Evolutionary conservation across 1,139 yeast species (phyloP), one percentile per base, ranked within the genome.

Genomic region (Yamadazyma taylorii): DNA sequence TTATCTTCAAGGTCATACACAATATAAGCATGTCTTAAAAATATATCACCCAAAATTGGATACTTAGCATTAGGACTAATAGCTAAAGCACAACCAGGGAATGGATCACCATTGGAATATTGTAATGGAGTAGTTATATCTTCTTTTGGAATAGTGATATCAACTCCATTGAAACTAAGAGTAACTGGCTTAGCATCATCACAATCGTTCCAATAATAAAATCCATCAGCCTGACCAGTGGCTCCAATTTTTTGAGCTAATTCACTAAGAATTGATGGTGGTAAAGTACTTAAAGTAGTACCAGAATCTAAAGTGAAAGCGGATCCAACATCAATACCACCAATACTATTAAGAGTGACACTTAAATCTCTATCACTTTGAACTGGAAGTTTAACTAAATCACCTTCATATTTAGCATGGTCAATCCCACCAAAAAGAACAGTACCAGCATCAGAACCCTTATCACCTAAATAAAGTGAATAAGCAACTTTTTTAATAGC

Each of bases 1-100:
- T 65, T 60, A 43, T 74, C 75, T 27, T 84, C 89, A 46, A 86
- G 63, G 58, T 89, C 89, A 50, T 77, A 87, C 32, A 87, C 95
- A 38, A 79, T 75, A 55, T 88, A 88, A 11, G 85, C 89, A 35
- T 78, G 69, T 43, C 87, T 73, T 52, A 89, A 63, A 61, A 87
- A 79, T 21, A 80, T 74, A 58, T 86, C 95, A 35, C 96, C 96
- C 13, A 87, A 55, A 35, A 65, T 53, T 34, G 59, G 47, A 43
- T 47, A 57, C 5, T 22, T 23, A 11, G 12, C 11, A 24, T 36
- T 29, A 19, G 35, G 35, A 17, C 35, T 22, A 13, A 45, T 24
- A 9, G 16, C 28, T 14, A 42, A 26, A 24, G 34, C 39, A 32
- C 40, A 34, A 21, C 35, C 40, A 12, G 34, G 23, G 23, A 35